These are phyloP conservation scores for Candida morakotiae DNA, from an alignment of 805 yeast species.

Conservation along the genomic window DNA sequence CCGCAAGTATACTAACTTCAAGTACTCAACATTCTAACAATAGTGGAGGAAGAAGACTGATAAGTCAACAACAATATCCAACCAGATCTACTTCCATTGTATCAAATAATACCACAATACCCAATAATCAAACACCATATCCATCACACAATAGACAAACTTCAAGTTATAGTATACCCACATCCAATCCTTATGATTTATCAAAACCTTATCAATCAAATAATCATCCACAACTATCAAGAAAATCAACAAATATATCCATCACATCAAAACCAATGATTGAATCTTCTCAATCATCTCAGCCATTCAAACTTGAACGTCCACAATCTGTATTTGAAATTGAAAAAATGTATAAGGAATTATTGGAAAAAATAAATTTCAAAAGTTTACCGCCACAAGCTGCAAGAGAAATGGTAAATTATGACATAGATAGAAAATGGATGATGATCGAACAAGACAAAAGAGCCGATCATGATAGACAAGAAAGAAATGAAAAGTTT, in stretches of 20 bases:
- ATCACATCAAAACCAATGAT: slow-evolving; percentile 24
- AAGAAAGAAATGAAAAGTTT: slow-evolving; percentile 16
- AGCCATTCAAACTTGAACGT: slow-evolving; percentile 48
- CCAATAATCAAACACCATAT: slow-evolving; percentile 24
- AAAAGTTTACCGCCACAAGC: slow-evolving; percentile 67
- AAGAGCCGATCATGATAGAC: slow-evolving; percentile 66
- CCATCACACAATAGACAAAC: slow-evolving; percentile 37
- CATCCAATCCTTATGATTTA: slow-evolving; percentile 12
- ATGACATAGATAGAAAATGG: slow-evolving; percentile 81
- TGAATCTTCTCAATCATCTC: slow-evolving; percentile 13
- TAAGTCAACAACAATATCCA: slow-evolving; percentile 8
- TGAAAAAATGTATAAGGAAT: slow-evolving; percentile 69
- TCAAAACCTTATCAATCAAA: slow-evolving; percentile 2
- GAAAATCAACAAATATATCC: slow-evolving; percentile 21
- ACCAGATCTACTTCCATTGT: slow-evolving; percentile 9
- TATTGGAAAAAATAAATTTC: slow-evolving; percentile 82
- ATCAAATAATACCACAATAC: slow-evolving; percentile 19
- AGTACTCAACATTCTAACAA: slow-evolving; percentile 13
- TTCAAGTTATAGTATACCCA: slow-evolving; percentile 35
- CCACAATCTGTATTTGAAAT: slow-evolving; percentile 66
- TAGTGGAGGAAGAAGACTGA: slow-evolving; percentile 9
- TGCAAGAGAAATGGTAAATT: slow-evolving; percentile 69
- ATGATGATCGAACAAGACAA: slow-evolving; percentile 85
- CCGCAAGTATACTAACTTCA: slow-evolving; percentile 25
- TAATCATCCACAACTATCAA: slow-evolving; percentile 4